Evolutionary conservation across 2,329 filamentous ascomycete genomes (phyloP), one percentile per base, ranked within the genome.

Genomic region (Tolypocladium guangdongense): DNA sequence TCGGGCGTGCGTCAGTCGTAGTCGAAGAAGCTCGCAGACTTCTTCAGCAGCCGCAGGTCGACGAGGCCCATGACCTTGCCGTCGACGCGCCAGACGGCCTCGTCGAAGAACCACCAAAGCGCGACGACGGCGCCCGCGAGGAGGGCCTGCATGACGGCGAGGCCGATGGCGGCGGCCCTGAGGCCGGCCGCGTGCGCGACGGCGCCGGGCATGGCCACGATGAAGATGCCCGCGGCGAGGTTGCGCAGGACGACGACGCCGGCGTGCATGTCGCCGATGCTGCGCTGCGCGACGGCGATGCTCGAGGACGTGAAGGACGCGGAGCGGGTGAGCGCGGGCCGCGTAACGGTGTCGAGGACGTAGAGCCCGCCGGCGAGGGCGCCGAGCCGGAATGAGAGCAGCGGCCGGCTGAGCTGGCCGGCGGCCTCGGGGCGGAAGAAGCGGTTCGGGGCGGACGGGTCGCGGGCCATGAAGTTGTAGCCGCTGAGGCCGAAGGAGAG

Each of bases 281-380:
- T 75, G 33, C 76, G 71, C 51, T 76, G 67, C 27, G 71, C 70
- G 14, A 72, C 64, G n/a, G 66, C 66, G 27, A 78, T 66, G 60
- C 71, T 78, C 7, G 73, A 68, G 3, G 70, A 73, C 0, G 75
- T 78, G 56, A 76, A 79, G 47, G 72, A 71, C 8, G 76, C 73
- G 35, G 75, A 78, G n/a, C 71, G 68, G 30, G 68, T 66, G 46
- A 80, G 67, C 30, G 75, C 61, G 2, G 76, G 74, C 3, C 66
- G 63, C 2, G 68, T 66, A 0, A 72, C 68, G 3, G 68, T 66
- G 52, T 76, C 71, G 7, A 79, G 64, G 2, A 67, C 58, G 30
- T 69, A 62, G 0, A 65, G 63, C 22, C 74, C 76, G 0, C 69
- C 70, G 0, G 75, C 75, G 0, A 79, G 63, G 10, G 79, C 65